These are phyloP conservation scores for Mycosphaerelloides madeirae DNA, from an alignment of 2,329 filamentous ascomycete species.

Conservation along the genomic window DNA sequence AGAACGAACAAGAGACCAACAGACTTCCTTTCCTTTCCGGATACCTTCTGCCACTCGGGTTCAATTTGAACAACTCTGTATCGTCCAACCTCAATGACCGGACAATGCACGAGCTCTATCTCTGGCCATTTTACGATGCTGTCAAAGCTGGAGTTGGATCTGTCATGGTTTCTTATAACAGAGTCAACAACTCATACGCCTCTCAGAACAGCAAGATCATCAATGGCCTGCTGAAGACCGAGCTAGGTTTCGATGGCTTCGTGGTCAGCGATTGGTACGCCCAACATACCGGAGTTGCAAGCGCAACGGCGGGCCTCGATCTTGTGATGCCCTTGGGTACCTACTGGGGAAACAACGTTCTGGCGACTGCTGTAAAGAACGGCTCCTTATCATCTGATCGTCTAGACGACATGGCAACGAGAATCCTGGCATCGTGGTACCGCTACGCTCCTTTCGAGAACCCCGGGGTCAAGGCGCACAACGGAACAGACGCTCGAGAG, in stretches of 20 bases:
- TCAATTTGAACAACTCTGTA: conserved; percentile 32
- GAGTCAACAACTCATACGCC: conserved; percentile 48
- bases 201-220: conserved; percentile 65
- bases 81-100: conserved; percentile 39
- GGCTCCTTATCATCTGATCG: conserved; percentile 29
- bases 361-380: conserved; percentile 30
- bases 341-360: conserved; percentile 25
- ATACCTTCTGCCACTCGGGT: conserved; percentile 14
- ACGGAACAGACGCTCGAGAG: conserved; percentile 51
- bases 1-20: conserved; percentile 28
- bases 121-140: conserved; percentile 67
- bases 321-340: conserved; percentile 28
- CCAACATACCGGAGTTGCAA: conserved; percentile 29
- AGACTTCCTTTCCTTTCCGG: conserved; percentile 20
- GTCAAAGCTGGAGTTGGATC: conserved; percentile 67
- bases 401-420: conserved; percentile 33
- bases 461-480: conserved; percentile 48
- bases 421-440: conserved; percentile 29
- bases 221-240: conserved; percentile 63
- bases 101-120: conserved; percentile 43
- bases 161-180: conserved; percentile 74
- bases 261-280: conserved; percentile 48
- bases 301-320: conserved; percentile 29
- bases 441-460: conserved; percentile 16
- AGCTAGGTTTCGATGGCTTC: conserved; percentile 41